Conservation (phyloP, 306 rosid species). For the Lathyrus sativus region DNA sequence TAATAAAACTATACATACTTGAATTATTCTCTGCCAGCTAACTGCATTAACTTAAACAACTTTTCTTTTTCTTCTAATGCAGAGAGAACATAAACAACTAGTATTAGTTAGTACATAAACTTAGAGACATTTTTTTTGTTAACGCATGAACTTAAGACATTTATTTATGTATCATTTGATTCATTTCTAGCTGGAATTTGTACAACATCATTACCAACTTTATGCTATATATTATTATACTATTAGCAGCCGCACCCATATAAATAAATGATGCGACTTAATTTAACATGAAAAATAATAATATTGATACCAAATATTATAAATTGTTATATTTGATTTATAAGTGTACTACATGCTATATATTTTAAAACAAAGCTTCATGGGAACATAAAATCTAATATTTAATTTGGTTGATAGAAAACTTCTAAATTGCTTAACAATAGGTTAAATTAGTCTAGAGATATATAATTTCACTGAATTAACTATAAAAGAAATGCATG, state of each 20-base stretch:
- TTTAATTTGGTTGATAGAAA: too few relatives aligned
- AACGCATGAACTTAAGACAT: not conserved
- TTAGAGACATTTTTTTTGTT: too few relatives aligned
- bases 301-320: not conserved
- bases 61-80: not conserved
- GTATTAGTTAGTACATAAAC: conserved; percentile 7
- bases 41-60: not conserved
- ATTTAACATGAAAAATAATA: not conserved
- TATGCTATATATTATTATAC: not conserved
- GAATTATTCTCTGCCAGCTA: not conserved
- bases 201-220: conserved; percentile 6
- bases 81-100: not conserved
- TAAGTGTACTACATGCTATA: not conserved
- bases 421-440: not conserved
- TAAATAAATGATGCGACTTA: conserved; percentile 3
- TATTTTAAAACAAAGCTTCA: not conserved
- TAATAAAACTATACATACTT: not conserved
- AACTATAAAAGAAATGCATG: too few relatives aligned
- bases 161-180: conserved; percentile 22
- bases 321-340: not conserved
- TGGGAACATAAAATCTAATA: not conserved
- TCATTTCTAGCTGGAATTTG: conserved; percentile 34
- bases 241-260: conserved; percentile 24
- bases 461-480: not conserved
- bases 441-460: not conserved